Base-by-base conservation (phyloP, 2,329 filamentous ascomycete genomes). In the Beauveria sp. region DNA sequence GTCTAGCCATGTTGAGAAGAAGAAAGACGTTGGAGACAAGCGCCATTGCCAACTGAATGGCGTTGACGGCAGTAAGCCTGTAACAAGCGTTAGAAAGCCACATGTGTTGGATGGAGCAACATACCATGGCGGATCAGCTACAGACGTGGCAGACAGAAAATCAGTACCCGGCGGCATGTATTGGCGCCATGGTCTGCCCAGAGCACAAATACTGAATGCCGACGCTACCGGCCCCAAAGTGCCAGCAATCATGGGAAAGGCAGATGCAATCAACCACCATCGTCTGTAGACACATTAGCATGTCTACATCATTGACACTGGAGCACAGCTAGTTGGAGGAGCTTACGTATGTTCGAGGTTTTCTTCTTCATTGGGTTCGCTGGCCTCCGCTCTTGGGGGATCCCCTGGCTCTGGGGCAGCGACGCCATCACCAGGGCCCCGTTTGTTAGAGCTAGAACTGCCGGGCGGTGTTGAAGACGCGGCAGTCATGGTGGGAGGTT, bases 191-290 rank as follows among this genome's bases (percentile, higher is more conserved):
- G 85, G 85, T 31, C 86, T 87, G 1, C 91, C 90, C n/a, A 96
- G 80, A 8, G 92, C 90, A 64, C 89, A 91, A 63, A 96, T 91
- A 62, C 89, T 93, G 74, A 95, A 89, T 34, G 95, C 87, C 62
- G 93, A 96, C 3, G 93, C 93, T 10, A 96, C 83, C 0, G 93
- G 93, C 1, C 91, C 91, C 2, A 95, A 82, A 0, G 92, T 91
- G 40, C 91, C 92, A 2, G 92, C 91, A 12, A 95, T 82, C 70
- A 97, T 85, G 38, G 89, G 90, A 65, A 93, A 87, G 10, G 82
- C 84, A 1, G 84, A 83, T 3, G 83, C 84, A 28, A 83, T 80
- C 68, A 87, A 81, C 84, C 84, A 88, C 83, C 83, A 87, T 22
- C 82, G 82, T 62, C 82, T 84, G 62, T 34, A 20, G 22, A 42